Evolutionary conservation across 441 rosid species (phyloP), one percentile per base, ranked within the genome.

Genomic region (Capsella rubella): DNA sequence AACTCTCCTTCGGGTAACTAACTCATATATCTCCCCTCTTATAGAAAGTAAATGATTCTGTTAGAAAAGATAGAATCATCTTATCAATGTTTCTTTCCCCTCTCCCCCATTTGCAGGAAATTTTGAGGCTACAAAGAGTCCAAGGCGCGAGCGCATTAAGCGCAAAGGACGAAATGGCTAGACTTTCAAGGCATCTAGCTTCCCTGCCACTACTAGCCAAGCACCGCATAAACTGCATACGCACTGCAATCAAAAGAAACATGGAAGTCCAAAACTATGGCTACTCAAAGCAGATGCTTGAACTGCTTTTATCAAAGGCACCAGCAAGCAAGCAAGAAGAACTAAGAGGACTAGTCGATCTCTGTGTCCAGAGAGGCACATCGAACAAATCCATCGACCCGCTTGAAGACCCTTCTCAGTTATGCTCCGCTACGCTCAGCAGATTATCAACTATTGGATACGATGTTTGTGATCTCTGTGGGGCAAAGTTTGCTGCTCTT

Each of bases 141-240:
- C 99, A 87, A 66, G 98, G 98, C 14, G 90, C 98, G 5, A 93
- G 89, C 66, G 97, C 98, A 16, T 76, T 96, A 34, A 91, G 99
- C 37, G 99, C 99, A 64, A 96, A 93, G 79, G 98, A 90, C 63
- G 99, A 96, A 90, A 93, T 96, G 97, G 99, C 94, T 3, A 88
- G 99, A 79, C 85, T 93, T 37, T 87, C 98, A 10, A 89, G 98
- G 56, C 99, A 93, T 82, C 83, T 96, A 63, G 94, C 91, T 63
- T 96, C 99, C 56, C 80, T 93, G 57, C 97, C 98, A 42, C 88
- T 96, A 73, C 89, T 87, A 42, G 97, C 98, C 62, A 93, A 90
- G 82, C 99, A 96, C 81, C 82, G 99, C 21, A 93, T 96, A 82
- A 93, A 93, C 80, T 96, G 97, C 84, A 90, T 93, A 25, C 90